Evolutionary conservation across 2,329 filamentous ascomycete species (phyloP).

Genomic region (Hirsutella thompsonii): DNA sequence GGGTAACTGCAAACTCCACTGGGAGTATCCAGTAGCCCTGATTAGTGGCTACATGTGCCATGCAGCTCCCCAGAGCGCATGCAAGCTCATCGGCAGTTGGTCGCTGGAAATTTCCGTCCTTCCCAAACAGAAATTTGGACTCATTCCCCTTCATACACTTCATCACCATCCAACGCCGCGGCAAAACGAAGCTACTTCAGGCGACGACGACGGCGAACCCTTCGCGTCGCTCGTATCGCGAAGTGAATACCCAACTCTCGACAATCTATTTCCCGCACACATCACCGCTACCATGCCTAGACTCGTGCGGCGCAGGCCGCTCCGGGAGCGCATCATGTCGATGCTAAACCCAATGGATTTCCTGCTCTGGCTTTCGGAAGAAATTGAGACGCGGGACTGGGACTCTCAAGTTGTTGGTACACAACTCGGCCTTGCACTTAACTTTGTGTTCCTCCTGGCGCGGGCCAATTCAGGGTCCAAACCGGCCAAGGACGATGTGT

Average conservation of each 20-base stretch:
- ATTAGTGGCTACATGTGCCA: too few relatives aligned
- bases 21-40: too few relatives aligned
- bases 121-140: neutral
- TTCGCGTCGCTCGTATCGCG: too few relatives aligned
- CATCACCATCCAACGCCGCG: neutral
- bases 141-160: too few relatives aligned
- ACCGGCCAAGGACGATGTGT: constrained; percentile 63
- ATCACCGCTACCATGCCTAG: constrained; percentile 44
- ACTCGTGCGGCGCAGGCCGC: constrained; percentile 68
- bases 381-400: constrained; percentile 84
- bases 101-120: neutral
- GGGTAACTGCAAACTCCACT: too few relatives aligned
- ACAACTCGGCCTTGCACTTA: constrained; percentile 62
- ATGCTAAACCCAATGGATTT: constrained; percentile 82
- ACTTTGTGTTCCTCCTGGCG: constrained; percentile 69
- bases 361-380: constrained; percentile 80
- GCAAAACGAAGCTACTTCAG: too few relatives aligned
- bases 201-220: too few relatives aligned
- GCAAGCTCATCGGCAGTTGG: too few relatives aligned
- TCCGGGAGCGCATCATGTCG: constrained; percentile 67
- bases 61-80: too few relatives aligned
- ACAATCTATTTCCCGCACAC: neutral
- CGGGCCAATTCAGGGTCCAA: constrained; percentile 57
- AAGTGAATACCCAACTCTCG: too few relatives aligned
- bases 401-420: constrained; percentile 69